These are phyloP conservation scores for Azolla pinnata DNA, from an alignment of 75 land plant genomes.

Conservation along the genomic window DNA sequence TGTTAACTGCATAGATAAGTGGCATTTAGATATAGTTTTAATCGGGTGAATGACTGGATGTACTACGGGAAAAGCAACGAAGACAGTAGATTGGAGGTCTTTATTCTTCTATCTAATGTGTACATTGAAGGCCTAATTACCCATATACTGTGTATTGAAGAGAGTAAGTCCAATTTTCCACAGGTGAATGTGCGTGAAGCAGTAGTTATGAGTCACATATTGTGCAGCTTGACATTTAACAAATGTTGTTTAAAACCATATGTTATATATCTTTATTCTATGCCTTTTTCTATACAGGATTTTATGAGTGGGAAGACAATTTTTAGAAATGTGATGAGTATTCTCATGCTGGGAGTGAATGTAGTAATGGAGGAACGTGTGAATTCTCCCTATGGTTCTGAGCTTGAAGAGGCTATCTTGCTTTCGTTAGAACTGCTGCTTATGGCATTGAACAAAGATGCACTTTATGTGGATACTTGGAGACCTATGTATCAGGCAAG, in stretches of 20 bases:
- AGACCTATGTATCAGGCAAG: constrained; percentile 85
- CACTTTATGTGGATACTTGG: constrained; percentile 63
- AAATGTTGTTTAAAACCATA: neutral
- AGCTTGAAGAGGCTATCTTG: constrained; percentile 70
- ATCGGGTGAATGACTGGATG: too few relatives aligned
- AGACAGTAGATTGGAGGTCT: too few relatives aligned
- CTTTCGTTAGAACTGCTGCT: constrained; percentile 76
- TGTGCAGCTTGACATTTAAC: too few relatives aligned
- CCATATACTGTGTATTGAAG: too few relatives aligned
- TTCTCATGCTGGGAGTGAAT: constrained; percentile 63
- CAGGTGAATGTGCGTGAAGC: too few relatives aligned
- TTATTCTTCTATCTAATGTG: too few relatives aligned
- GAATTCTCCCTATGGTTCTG: constrained; percentile 53
- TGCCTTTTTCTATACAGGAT: constrained; percentile 41
- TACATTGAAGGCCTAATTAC: too few relatives aligned
- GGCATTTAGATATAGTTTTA: too few relatives aligned
- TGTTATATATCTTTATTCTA: neutral
- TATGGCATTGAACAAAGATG: constrained; percentile 64
- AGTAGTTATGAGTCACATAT: too few relatives aligned
- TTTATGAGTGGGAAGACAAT: constrained; percentile 89
- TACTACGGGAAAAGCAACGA: too few relatives aligned
- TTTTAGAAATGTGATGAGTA: constrained; percentile 78
- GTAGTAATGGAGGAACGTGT: constrained; percentile 55
- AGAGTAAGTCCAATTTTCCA: too few relatives aligned
- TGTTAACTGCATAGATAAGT: too few relatives aligned